phyloP scores from a whole-genome alignment of 345 rosid genomes.

The Lepidium aucheri region DNA sequence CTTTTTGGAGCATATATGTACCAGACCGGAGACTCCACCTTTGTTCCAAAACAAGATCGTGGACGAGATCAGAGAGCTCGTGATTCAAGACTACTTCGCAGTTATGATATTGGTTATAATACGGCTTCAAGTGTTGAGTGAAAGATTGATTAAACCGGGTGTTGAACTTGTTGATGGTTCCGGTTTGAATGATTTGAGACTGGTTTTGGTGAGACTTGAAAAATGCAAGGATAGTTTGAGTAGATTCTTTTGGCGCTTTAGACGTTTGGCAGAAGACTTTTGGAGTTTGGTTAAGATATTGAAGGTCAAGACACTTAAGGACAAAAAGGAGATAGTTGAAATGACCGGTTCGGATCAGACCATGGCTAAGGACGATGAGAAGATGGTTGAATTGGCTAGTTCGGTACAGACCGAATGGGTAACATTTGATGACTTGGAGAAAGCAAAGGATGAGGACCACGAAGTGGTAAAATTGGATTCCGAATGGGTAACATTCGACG shows the following conservation, averaged over 20 bases:
- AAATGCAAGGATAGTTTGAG: constrained; percentile 36
- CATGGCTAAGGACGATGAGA: not conserved
- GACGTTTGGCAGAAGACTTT: constrained; percentile 35
- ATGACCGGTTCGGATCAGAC: not conserved
- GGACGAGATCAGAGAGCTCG: constrained; percentile 36
- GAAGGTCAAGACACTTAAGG: constrained; percentile 13
- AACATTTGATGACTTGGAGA: constrained; percentile 11
- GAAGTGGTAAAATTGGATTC: not conserved
- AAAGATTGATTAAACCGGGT: constrained; percentile 44
- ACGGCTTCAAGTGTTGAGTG: constrained; percentile 46
- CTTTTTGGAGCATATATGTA: constrained; percentile 47
- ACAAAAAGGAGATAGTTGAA: not conserved
- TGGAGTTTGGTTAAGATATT: constrained; percentile 43
- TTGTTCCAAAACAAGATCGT: constrained; percentile 34
- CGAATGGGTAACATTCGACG: constrained; percentile 24
- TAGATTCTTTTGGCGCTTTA: constrained; percentile 22
- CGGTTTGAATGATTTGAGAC: constrained; percentile 37
- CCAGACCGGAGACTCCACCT: constrained; percentile 36
- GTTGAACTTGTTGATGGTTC: constrained; percentile 36
- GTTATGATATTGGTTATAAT: constrained; percentile 35
- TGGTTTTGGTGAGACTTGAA: constrained; percentile 45
- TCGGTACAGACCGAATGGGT: constrained; percentile 15
- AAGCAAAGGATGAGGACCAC: not conserved
- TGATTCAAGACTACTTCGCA: constrained; percentile 48
- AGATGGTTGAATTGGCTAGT: not conserved